Conservation (phyloP, 345 rosid species). For the Orychophragmus violaceus region DNA sequence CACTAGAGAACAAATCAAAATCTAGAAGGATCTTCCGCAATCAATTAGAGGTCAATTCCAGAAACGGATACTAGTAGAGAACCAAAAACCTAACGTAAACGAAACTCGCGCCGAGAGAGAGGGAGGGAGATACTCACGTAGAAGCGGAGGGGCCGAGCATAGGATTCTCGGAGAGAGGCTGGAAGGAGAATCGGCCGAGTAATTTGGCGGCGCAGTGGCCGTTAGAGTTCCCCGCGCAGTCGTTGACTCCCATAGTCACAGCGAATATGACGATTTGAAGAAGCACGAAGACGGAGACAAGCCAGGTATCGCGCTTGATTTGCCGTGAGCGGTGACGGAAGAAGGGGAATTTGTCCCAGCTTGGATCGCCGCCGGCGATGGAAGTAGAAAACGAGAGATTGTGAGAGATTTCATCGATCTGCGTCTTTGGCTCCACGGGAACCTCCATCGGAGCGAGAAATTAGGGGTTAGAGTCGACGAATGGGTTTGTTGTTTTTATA, state of each 20-base stretch:
- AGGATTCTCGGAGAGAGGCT: conserved; percentile 78
- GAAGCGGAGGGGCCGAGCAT: conserved; percentile 84
- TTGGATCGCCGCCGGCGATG: conserved; percentile 7
- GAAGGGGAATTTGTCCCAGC: conserved; percentile 42
- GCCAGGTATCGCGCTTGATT: conserved; percentile 65
- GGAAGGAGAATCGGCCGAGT: conserved; percentile 55
- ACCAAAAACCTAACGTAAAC: background rate
- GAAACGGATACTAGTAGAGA: background rate
- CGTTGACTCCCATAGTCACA: conserved; percentile 53
- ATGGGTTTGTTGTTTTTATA: background rate
- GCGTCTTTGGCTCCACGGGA: conserved; percentile 11
- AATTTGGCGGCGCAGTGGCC: conserved; percentile 45
- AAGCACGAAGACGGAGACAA: conserved; percentile 65
- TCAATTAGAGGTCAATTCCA: conserved; percentile 1
- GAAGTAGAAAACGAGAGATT: conserved; percentile 10
- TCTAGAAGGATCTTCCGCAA: background rate
- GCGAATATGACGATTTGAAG: conserved; percentile 60
- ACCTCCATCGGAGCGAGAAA: conserved; percentile 8
- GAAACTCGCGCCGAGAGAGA: background rate
- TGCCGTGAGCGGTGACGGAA: conserved; percentile 53
- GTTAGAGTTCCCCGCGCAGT: conserved; percentile 46
- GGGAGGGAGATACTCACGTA: conserved; percentile 39
- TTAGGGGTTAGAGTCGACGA: background rate
- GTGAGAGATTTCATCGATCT: conserved; percentile 17
- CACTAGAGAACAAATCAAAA: background rate